Base-by-base conservation (phyloP, 2,329 filamentous ascomycete genomes). In the Xylariomycetidae sp. region DNA sequence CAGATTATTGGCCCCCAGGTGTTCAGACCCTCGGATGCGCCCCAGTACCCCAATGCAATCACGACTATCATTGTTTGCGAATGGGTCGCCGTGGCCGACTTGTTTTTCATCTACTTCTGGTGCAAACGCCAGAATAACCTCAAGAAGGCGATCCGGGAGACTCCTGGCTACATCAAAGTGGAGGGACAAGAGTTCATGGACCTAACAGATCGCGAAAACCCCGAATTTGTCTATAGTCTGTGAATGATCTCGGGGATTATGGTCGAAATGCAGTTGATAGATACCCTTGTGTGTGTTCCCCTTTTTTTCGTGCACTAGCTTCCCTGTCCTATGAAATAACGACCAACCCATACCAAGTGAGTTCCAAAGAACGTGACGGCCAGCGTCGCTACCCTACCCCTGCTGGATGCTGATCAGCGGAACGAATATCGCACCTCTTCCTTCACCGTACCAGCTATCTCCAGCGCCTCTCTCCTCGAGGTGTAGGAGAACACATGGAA, bases 181-280 rank as follows among this genome's bases (percentile, higher is more conserved):
- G 74, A 77, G 52, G 81, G 82, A 40, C 77, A 82, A 54, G 79
- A 82, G 63, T 82, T 74, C 58, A 61, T 76, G 36, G 78, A 84
- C 50, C 54, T 83, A 42, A 83, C 78, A 4, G 79, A 84, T 49
- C 59, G 65, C 35, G 79, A 84, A 61, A 84, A 81, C 39, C 60
- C 65, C 2, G 72, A 82, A 50, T 82, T 84, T 49, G 56, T 72
- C 1, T 84, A 84, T 50, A 68, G 65, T 14, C 39, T 77, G 29
- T 75, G 32, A 48, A 14, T n/a, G n/a, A n/a, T n/a, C n/a, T n/a
- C n/a, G n/a, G n/a, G n/a, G n/a, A n/a, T n/a, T n/a, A n/a, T n/a
- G n/a, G n/a, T n/a, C n/a, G n/a, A n/a, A n/a, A n/a, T n/a, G n/a
- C n/a, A n/a, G n/a, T n/a, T n/a, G n/a, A n/a, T n/a, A n/a, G n/a